Base-by-base conservation (phyloP, 345 rosid species). In the Camelina sativa region DNA sequence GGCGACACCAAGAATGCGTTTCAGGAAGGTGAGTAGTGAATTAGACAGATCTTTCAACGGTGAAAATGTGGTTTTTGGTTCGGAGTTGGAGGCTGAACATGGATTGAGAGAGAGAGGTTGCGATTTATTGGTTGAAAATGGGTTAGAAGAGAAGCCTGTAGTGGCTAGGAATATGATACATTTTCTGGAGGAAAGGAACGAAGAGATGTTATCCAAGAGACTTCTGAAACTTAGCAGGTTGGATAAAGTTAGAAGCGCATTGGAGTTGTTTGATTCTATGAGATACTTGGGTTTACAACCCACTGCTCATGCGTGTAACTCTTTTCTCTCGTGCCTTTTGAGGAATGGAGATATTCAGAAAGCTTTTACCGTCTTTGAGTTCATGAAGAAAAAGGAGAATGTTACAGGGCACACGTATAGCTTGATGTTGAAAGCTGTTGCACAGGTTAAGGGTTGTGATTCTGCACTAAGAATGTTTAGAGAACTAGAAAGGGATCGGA, bases 221-320 rank as follows among this genome's bases (percentile, higher is more conserved):
- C 72, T 91, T 69, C 61, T 91, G 80, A 75, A 72, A 76, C 98
- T 91, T 37, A 83, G 96, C 62, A 86, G 96, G 82, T 86, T 86
- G 47, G 82, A 89, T 80, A 88, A 87, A 85, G 80, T 85, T 25
- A 87, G 84, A 79, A 89, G 92, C 67, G 96, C 94, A 4, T 13
- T 86, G 59, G 87, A 86, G 70, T 50, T 88, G 65, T 85, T 70
- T 61, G 77, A 75, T 56, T 90, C 98, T 16, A 91, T 91, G 92
- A 83, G 77, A 59, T 62, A 75, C 32, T 76, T 80, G 3, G 81
- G 84, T 48, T 83, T 88, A 55, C 81, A 15, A 47, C 88, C 93
- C 8, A 79, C 69, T 52, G 68, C 63, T 19, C 94, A 88, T 80
- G 85, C 93, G 6, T 88, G 87, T 58, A 91, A 91, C 78, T 88